Evolutionary conservation across 345 rosid genomes (phyloP), one percentile per base, ranked within the genome.

Genomic region (Pistacia integerrima): DNA sequence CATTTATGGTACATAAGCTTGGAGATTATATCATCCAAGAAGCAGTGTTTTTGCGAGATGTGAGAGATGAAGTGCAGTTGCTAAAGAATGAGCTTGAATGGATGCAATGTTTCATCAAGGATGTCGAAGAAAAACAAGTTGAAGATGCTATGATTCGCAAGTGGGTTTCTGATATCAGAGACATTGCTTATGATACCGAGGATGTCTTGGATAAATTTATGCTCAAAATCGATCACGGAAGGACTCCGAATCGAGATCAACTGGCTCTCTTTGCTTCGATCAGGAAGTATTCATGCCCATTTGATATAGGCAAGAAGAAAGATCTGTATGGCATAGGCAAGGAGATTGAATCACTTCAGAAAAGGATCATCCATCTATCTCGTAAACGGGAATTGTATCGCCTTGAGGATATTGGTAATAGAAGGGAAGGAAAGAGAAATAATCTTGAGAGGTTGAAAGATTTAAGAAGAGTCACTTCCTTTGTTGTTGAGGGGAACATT

Each of bases 121-220:
- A 69, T 69, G 73, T 63, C 3, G 73, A 55, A 18, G 49, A 36
- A 0, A 69, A 54, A 14, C 62, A 69, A 49, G 16, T 1, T 11
- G 48, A 11, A 2, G 28, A 68, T 16, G 13, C n/a, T 3, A 14
- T 30, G 30, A 30, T 69, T 17, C 48, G 61, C 46, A 5, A 55
- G 4, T 70, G 73, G 73, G 49, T 70, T 2, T 70, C 49, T 35
- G 73, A 55, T 16, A 55, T 70, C 46, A 54, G 49, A 18, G 73
- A 55, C 25, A n/a, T 55, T 70, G 73, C 73, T 10, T 69, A 16
- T 17, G 73, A 69, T 52, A 54, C 13, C 0, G 73, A 69, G 13
- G 73, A 52, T 17, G 63, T 54, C 30, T 55, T 55, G 33, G 73
- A 70, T 35, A 49, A 14, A 28, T 30, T 11, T 51, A 11, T 51